Base-by-base conservation (phyloP, 352 stramenopile species). In the Pythium grandisporangium region DNA sequence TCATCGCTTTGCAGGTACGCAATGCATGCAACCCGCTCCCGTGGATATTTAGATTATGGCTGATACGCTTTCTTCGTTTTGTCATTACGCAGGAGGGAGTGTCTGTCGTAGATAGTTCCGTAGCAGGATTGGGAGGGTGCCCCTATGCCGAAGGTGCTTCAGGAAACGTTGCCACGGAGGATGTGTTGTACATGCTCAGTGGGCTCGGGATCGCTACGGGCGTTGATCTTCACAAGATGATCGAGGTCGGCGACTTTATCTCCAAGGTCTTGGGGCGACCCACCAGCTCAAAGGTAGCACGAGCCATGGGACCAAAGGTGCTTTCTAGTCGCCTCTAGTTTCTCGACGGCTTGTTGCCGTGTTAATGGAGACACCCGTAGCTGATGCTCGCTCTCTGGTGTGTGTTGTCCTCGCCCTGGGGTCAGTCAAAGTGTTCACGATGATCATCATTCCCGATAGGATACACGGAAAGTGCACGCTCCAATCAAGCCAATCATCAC, bases 151-250 rank as follows among this genome's bases (percentile, higher is more conserved):
- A 77, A n/a, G 94, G 94, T 42, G 95, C 95, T 12, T 96, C 87
- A 5, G 95, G 95, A 25, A 99, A 99, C 62, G 89, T 98, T 14
- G 92, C 95, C 8, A 98, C 95, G 0, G 95, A 99, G 64, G 95
- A 99, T 61, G 86, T 98, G 33, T 70, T 98, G 6, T 98, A 98
- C 70, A 98, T 98, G 93, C 55, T 98, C 25, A 62, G 98, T 39
- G 94, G 95, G 11, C 66, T 98, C 32, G 93, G 94, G 26, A 88
- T 99, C 25, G 53, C 69, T n/a, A 98, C 94, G 10, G 94, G 93
- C 30, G 84, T 98, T 14, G 79, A 98, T 61, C 50, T 98, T n/a
- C 33, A 84, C 17, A 88, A 92, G 63, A 61, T 98, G n/a, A 81
- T 96, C 17, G 68, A 86, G 34, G 84, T 79, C 16, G 84, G 91